These are phyloP conservation scores for Gynandropsis gynandra DNA, from an alignment of 345 rosid genomes.

Conservation along the genomic window DNA sequence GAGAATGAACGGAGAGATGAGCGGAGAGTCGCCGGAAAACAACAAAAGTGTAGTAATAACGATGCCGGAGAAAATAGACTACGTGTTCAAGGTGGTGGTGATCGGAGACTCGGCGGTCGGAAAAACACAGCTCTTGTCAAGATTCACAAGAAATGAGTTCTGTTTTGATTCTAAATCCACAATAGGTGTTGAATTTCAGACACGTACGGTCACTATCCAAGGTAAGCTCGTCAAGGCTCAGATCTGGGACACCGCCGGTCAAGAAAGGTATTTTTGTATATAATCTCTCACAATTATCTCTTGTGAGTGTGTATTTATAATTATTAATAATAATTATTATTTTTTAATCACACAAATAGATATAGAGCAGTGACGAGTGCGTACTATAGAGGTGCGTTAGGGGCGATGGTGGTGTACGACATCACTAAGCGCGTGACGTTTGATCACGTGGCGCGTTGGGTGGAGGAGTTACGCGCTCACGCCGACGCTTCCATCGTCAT, in stretches of 20 bases:
- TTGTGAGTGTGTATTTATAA: background rate
- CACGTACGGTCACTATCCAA: constrained; percentile 52
- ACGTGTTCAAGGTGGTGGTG: constrained; percentile 71
- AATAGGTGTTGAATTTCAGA: constrained; percentile 84
- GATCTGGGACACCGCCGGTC: constrained; percentile 98
- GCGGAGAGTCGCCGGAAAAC: constrained; percentile 33
- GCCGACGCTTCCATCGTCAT: constrained; percentile 75
- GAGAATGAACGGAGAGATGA: constrained; percentile 62
- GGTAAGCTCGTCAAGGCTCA: constrained; percentile 73
- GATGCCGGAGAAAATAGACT: constrained; percentile 53
- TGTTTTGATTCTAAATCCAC: constrained; percentile 71
- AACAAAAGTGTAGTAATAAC: constrained; percentile 18
- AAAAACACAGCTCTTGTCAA: constrained; percentile 65
- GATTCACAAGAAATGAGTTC: constrained; percentile 69
- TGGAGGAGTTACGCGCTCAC: constrained; percentile 66
- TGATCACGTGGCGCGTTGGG: constrained; percentile 71
- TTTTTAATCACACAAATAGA: no score
- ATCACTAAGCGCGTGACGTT: constrained; percentile 53
- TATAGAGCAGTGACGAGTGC: constrained; percentile 83
- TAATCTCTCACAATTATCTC: background rate
- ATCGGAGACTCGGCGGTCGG: constrained; percentile 86
- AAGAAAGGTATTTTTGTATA: constrained; percentile 52
- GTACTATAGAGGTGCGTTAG: constrained; percentile 67
- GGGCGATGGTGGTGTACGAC: constrained; percentile 73
- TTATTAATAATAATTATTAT: no score